phyloP scores from a whole-genome alignment of 192 early-diverging fungal species.

The Gaertneriomyces sp. region DNA sequence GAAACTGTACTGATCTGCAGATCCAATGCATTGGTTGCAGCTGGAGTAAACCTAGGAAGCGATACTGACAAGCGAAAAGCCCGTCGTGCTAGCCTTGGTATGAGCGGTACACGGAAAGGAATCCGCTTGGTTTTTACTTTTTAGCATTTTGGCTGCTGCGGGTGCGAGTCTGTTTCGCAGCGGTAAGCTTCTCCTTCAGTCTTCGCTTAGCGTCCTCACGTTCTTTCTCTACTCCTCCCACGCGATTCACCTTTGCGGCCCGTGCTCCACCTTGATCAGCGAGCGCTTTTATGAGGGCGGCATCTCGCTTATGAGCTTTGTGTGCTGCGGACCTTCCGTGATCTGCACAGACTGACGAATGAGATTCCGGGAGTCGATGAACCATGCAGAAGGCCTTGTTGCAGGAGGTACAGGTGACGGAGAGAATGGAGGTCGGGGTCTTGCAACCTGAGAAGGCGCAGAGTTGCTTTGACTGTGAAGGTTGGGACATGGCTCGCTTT shows the following conservation, averaged over 20 bases:
- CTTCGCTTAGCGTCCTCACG: conserved; percentile 19
- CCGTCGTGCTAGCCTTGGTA: no score
- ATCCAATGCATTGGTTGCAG: no score
- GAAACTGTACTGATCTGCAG: no score
- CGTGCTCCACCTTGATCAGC: conserved; percentile 1
- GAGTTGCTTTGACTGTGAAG: no score
- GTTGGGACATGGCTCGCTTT: no score
- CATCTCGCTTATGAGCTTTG: conserved; percentile 8
- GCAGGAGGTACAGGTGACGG: no score
- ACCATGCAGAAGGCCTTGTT: no score
- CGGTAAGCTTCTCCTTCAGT: conserved; percentile 17
- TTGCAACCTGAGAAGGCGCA: no score
- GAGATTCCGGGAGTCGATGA: conserved; percentile 21
- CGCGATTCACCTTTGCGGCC: not conserved
- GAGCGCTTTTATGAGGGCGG: conserved; percentile 14
- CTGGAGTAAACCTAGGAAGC: no score
- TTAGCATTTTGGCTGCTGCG: not conserved
- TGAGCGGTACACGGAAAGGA: not conserved
- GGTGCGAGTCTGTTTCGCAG: not conserved
- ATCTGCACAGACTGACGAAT: conserved; percentile 14
- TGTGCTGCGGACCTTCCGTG: conserved; percentile 1
- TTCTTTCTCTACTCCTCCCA: conserved; percentile 10
- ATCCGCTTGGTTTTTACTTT: not conserved
- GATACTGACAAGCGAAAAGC: no score
- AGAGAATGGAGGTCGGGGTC: no score